Base-by-base conservation (phyloP, 2,329 filamentous ascomycete genomes). In the Venturia pyrina region DNA sequence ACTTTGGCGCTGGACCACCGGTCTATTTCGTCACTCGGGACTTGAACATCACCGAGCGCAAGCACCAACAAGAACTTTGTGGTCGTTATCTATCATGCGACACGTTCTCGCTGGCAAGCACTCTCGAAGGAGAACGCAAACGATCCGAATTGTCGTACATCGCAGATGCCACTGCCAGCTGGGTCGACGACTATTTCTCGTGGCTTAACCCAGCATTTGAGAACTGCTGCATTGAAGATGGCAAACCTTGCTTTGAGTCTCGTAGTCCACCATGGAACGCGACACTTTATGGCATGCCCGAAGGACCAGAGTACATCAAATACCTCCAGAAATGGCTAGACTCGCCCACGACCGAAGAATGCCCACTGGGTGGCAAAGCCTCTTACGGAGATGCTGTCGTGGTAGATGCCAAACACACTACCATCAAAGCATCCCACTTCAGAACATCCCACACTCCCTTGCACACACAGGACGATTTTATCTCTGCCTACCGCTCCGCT, bases 151-250 rank as follows among this genome's bases (percentile, higher is more conserved):
- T 93, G 1, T 97, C 92, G 0, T 98, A 92, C 75, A 91, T 99
- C 70, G 85, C 91, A 7, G 88, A 93, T 11, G 89, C 92, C 0
- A 88, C 93, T 0, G 95, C 96, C 3, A 97, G 90, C 75, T 99
- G 95, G 95, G 85, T 99, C 21, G 95, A 99, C 70, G 95, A 99
- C 74, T 98, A 91, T 78, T 91, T 98, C 78, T 84, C 91, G 67
- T 99, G 95, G 93, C 80, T 98, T n/a, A 96, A 98, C 70, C 95
- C 95, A 0, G 84, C 87, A 63, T 84, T 91, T 56, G 89, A 92
- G 57, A 79, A 83, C 46, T 87, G 86, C 78, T 97, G 90, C 71
- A 82, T 89, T 46, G 87, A 93, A 40, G 73, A 76, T 21, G 72
- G 66, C 34, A 68, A 74, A 17, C 81, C 88, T 1, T 99, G 95